phyloP scores from a whole-genome alignment of 345 rosid species.

The Combretum micranthum region DNA sequence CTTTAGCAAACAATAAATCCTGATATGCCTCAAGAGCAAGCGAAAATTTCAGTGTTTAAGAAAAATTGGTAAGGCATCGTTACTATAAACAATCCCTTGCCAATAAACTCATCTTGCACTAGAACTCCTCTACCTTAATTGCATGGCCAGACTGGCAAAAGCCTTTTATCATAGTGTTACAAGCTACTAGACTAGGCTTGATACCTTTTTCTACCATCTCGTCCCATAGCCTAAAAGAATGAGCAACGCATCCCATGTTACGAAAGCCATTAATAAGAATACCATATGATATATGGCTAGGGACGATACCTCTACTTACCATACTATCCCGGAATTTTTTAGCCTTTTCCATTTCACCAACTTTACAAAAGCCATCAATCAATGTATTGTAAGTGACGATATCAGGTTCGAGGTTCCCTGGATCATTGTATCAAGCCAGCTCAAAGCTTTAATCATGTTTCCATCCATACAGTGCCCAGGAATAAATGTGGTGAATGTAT shows the following conservation, averaged over 20 bases:
- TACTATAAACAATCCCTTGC: too few relatives aligned
- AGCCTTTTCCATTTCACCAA: slow-evolving; percentile 57
- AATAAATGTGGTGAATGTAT: slow-evolving; percentile 64
- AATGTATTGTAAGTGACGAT: slow-evolving; percentile 72
- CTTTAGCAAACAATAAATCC: too few relatives aligned
- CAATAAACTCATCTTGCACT: slow-evolving; percentile 50
- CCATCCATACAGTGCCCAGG: slow-evolving; percentile 64
- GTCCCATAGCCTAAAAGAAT: slow-evolving; percentile 68
- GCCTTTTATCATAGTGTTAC: slow-evolving; percentile 60
- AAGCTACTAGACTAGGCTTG: slow-evolving; percentile 50
- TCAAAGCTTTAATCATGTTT: slow-evolving; percentile 40
- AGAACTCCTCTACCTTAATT: slow-evolving; percentile 46
- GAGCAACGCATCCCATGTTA: slow-evolving; percentile 38
- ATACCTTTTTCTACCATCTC: slow-evolving; percentile 55
- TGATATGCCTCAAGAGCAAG: too few relatives aligned
- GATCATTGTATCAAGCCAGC: slow-evolving; percentile 45
- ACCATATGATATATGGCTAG: slow-evolving; percentile 57
- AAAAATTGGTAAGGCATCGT: too few relatives aligned
- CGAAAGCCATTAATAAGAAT: slow-evolving; percentile 65
- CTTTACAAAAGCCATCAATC: slow-evolving; percentile 73
- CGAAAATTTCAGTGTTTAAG: too few relatives aligned
- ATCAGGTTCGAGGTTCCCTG: slow-evolving; percentile 58
- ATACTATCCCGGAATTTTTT: slow-evolving; percentile 52
- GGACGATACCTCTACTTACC: slow-evolving; percentile 37
- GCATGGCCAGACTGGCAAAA: too few relatives aligned